phyloP scores from a whole-genome alignment of 106 monocot genomes.

The Posidonia australis region DNA sequence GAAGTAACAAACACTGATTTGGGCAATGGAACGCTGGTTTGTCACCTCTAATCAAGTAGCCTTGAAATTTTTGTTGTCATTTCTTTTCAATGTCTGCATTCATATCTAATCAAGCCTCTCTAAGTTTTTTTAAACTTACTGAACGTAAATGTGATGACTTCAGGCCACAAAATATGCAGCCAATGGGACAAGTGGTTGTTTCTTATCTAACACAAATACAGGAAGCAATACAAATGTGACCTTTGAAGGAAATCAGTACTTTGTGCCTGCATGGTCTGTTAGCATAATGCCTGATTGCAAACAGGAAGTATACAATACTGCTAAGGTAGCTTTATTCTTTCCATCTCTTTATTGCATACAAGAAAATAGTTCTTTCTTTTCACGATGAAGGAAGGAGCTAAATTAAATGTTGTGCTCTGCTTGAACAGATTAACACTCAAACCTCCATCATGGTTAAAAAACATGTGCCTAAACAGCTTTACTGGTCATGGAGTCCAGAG shows the following conservation, averaged over 20 bases:
- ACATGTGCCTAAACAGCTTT: constrained; percentile 13
- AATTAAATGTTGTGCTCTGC: not conserved
- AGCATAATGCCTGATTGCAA: constrained; percentile 67
- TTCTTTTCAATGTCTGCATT: no score
- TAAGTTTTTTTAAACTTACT: no score
- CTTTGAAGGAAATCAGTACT: constrained; percentile 26
- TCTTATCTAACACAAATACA: constrained; percentile 38
- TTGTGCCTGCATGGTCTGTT: constrained; percentile 59
- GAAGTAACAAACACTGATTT: constrained; percentile 11
- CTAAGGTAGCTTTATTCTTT: not conserved
- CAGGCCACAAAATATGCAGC: constrained; percentile 44
- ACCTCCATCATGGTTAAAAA: constrained; percentile 53
- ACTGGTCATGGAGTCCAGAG: constrained; percentile 58
- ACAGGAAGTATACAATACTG: constrained; percentile 49
- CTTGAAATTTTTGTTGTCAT: no score
- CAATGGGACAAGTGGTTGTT: constrained; percentile 28
- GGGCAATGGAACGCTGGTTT: constrained; percentile 25
- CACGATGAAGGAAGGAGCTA: not conserved
- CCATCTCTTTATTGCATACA: not conserved
- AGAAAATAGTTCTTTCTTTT: not conserved
- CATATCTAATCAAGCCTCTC: no score
- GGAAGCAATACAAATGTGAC: constrained; percentile 17
- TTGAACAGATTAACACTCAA: constrained; percentile 32
- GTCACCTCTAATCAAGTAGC: not conserved
- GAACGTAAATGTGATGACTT: not conserved